Evolutionary conservation across 768 basidiomycete genomes (phyloP).

Genomic region (Grammothele lineata): DNA sequence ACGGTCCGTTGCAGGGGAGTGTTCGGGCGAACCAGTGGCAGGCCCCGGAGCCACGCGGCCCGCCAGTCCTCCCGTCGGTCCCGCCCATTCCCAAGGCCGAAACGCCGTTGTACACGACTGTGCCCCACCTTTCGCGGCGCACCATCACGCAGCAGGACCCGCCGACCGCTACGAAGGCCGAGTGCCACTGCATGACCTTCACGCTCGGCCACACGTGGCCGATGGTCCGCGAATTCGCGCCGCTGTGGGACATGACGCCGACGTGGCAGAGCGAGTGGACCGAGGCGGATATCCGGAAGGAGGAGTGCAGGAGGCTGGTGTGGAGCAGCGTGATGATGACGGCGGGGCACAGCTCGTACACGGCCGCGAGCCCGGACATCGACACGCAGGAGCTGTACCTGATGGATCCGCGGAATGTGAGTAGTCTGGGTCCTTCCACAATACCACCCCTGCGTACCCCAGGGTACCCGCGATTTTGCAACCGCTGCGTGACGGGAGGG

Average conservation of each 20-base stretch:
- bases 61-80: not conserved
- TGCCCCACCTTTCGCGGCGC: not conserved
- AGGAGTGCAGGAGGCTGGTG: constrained; percentile 66
- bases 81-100: not conserved
- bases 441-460: too few relatives aligned
- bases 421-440: too few relatives aligned
- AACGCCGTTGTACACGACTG: not conserved
- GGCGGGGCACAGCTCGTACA: constrained; percentile 61
- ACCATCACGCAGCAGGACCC: not conserved
- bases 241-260: constrained; percentile 60
- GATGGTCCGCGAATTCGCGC: constrained; percentile 46
- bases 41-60: not conserved
- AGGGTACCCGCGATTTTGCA: too few relatives aligned
- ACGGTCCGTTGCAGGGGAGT: too few relatives aligned
- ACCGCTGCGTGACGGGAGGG: too few relatives aligned
- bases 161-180: not conserved
- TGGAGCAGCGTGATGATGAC: constrained; percentile 67
- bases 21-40: not conserved
- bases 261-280: constrained; percentile 51
- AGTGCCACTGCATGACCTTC: constrained; percentile 31
- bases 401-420: constrained; percentile 59
- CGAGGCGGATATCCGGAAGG: constrained; percentile 59
- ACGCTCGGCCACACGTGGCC: constrained; percentile 52
- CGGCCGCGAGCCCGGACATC: constrained; percentile 37
- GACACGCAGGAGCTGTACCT: constrained; percentile 34